phyloP scores from a whole-genome alignment of 306 rosid genomes.

The Gynostemma pentaphyllum region DNA sequence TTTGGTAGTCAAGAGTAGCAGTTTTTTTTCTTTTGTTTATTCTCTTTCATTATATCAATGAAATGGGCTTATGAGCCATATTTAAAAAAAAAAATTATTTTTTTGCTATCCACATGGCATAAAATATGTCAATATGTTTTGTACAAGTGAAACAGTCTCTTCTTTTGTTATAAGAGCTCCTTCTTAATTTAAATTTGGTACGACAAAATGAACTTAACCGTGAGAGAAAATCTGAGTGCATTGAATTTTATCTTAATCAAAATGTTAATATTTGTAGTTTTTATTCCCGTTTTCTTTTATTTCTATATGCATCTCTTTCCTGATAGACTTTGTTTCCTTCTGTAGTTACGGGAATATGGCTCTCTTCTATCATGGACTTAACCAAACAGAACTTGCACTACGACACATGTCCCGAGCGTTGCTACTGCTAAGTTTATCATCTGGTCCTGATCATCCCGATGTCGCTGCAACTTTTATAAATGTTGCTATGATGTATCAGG shows the following conservation, averaged over 20 bases:
- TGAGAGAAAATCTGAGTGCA: background rate
- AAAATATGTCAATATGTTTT: background rate
- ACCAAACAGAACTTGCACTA: slow-evolving; percentile 94
- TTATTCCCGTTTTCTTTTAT: background rate
- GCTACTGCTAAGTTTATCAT: slow-evolving; percentile 82
- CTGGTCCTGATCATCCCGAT: slow-evolving; percentile 99
- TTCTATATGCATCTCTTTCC: background rate
- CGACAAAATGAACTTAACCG: background rate
- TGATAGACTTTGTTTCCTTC: slow-evolving; percentile 9
- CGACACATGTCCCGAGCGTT: slow-evolving; percentile 95
- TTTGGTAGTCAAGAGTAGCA: no score
- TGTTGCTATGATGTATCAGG: slow-evolving; percentile 98
- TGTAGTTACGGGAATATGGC: slow-evolving; percentile 99
- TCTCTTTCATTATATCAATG: no score
- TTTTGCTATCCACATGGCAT: background rate
- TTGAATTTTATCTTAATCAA: background rate
- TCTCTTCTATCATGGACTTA: slow-evolving; percentile 88
- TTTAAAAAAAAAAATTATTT: no score
- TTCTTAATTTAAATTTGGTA: background rate
- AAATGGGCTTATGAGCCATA: no score
- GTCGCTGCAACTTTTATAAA: slow-evolving; percentile 90
- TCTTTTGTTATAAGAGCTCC: background rate
- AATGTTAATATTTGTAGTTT: background rate
- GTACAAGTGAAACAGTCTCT: background rate
- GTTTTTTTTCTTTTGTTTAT: no score